Percentiles rank a stretch among this genome's conserved stretches.
These are phyloP conservation scores for Podospora conica DNA, from an alignment of 495 filamentous ascomycete species.

Conservation along the genomic window DNA sequence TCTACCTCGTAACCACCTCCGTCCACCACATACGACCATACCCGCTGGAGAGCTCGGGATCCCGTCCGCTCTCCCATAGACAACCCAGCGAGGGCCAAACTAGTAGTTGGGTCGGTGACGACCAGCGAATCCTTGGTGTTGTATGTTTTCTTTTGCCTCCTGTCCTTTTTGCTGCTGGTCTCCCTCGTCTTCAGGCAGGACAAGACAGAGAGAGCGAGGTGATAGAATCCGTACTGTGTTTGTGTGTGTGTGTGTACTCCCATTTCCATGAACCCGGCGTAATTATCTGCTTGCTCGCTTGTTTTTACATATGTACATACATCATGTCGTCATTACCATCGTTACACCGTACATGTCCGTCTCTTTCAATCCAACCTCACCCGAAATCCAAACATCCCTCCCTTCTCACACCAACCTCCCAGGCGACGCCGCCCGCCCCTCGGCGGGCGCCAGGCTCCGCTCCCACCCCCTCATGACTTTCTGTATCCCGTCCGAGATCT, in stretches of 20 bases:
- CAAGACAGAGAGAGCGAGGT: no score
- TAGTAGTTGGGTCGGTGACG: no score
- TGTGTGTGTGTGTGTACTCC: no score
- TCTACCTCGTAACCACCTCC: no score
- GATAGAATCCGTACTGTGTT: neutral
- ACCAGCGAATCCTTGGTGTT: no score
- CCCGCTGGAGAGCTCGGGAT: conserved; percentile 39
- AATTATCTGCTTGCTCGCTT: neutral
- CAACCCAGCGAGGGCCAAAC: conserved; percentile 30
- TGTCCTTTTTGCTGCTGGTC: no score
- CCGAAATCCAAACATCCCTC: neutral
- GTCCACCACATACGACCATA: conserved; percentile 39
- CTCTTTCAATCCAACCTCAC: neutral
- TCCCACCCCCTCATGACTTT: conserved; percentile 80
- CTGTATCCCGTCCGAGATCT: conserved; percentile 56
- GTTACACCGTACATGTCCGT: neutral
- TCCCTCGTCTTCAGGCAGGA: no score
- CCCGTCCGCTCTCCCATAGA: conserved; percentile 48
- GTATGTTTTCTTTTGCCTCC: conserved; percentile 8
- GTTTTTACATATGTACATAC: conserved; percentile 7
- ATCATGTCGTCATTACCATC: conserved; percentile 11
- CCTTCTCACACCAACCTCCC: neutral
- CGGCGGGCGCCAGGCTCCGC: conserved; percentile 31
- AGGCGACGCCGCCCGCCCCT: neutral
- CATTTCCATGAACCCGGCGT: neutral